Conservation (phyloP, 192 early-diverging fungal species). For the Phycomyces blakesleeanus region DNA sequence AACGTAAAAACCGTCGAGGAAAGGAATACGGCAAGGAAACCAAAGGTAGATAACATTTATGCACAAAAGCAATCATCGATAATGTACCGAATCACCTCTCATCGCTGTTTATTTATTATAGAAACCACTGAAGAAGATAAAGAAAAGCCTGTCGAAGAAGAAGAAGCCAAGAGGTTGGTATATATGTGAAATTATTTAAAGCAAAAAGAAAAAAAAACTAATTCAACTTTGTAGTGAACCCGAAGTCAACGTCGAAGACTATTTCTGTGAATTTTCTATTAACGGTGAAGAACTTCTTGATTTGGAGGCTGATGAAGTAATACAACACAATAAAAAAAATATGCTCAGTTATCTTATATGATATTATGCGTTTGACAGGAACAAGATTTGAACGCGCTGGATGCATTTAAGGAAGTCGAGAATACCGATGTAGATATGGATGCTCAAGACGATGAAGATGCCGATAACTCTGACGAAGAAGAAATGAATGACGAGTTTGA, state of each 20-base stretch:
- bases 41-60: background rate
- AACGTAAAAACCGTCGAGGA: constrained; percentile 19
- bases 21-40: background rate
- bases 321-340: background rate
- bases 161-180: constrained; percentile 4
- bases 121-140: background rate
- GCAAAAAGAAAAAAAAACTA: background rate
- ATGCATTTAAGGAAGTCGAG: constrained; percentile 26
- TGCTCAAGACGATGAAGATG: constrained; percentile 16
- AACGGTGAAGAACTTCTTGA: constrained; percentile 24
- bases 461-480: constrained; percentile 20
- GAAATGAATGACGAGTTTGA: constrained; percentile 29
- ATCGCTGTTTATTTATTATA: too few species aligned
- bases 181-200: background rate
- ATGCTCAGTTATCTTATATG: too few species aligned
- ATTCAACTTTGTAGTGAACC: background rate
- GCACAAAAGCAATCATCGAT: background rate
- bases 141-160: background rate
- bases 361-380: constrained; percentile 4
- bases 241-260: constrained; percentile 11
- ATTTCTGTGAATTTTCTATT: constrained; percentile 18
- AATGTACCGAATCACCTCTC: background rate
- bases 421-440: constrained; percentile 23
- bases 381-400: constrained; percentile 16
- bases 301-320: constrained; percentile 38